Conservation (phyloP, 2,329 filamentous ascomycete genomes). For the Scedosporium apiospermum region DNA sequence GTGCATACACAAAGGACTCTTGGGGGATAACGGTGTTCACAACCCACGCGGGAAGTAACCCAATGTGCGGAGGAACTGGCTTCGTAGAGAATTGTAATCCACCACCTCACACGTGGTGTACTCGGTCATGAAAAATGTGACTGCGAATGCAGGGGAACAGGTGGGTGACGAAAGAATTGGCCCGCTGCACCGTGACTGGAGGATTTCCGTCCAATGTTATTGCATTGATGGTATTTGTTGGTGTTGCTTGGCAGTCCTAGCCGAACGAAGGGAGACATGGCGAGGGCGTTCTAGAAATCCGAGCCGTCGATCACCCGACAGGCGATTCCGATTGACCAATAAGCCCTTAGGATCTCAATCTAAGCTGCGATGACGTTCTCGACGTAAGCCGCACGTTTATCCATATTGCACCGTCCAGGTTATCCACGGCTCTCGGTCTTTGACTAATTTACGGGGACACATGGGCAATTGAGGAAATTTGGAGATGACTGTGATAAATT, state of each 20-base stretch:
- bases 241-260: neutral
- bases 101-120: neutral
- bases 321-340: slow-evolving; percentile 1
- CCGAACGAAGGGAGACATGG: neutral
- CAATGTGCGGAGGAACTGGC: neutral
- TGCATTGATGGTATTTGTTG: neutral
- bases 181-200: neutral
- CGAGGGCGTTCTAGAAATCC: neutral
- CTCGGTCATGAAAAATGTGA: neutral
- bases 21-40: neutral
- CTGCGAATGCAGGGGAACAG: neutral
- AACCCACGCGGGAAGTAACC: neutral
- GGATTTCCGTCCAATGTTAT: neutral
- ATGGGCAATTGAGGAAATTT: no score
- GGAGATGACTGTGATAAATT: neutral
- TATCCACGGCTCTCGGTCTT: neutral
- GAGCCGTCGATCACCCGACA: neutral
- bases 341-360: neutral
- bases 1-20: neutral
- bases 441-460: neutral
- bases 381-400: slow-evolving; percentile 1
- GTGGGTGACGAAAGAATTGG: neutral
- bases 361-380: neutral
- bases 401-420: neutral
- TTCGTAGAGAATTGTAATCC: neutral